Conservation (phyloP, 495 filamentous ascomycete genomes). For the Podospora bellae-mahoneyi region DNA sequence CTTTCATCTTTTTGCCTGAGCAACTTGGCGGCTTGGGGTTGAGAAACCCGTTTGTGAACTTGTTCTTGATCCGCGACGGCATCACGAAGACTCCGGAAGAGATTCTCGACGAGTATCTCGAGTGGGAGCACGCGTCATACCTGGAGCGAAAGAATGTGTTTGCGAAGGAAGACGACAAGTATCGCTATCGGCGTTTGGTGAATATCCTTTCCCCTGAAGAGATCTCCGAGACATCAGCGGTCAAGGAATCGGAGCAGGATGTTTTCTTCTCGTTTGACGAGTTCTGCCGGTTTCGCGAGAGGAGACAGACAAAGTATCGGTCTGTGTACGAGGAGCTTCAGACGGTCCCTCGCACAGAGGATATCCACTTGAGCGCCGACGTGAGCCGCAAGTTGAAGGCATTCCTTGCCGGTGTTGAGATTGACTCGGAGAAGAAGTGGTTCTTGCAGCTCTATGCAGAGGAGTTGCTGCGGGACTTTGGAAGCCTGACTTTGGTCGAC, state of each 20-base stretch:
- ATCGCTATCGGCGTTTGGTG: slow-evolving; percentile 12
- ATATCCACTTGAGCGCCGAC: slow-evolving; percentile 24
- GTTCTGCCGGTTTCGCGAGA: slow-evolving; percentile 44
- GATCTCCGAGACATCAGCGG: neutral
- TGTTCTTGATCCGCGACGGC: slow-evolving; percentile 37
- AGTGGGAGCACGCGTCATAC: slow-evolving; percentile 41
- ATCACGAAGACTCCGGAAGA: slow-evolving; percentile 33
- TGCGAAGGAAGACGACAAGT: slow-evolving; percentile 43
- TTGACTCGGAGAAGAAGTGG: slow-evolving; percentile 48
- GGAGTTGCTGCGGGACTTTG: slow-evolving; percentile 49
- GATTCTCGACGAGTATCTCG: slow-evolving; percentile 36
- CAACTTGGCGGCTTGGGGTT: slow-evolving; percentile 55
- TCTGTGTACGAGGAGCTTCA: slow-evolving; percentile 24
- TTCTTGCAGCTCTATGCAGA: slow-evolving; percentile 48
- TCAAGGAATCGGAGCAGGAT: slow-evolving; percentile 9
- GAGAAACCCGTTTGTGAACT: slow-evolving; percentile 51
- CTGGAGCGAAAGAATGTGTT: slow-evolving; percentile 31
- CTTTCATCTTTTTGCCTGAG: slow-evolving; percentile 59
- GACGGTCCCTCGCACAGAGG: slow-evolving; percentile 18
- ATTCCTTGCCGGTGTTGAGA: slow-evolving; percentile 16
- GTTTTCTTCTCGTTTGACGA: slow-evolving; percentile 51
- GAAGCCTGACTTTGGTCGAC: slow-evolving; percentile 53
- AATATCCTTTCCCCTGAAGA: slow-evolving; percentile 13
- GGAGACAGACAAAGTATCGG: slow-evolving; percentile 19
- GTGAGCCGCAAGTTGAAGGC: slow-evolving; percentile 21